Evolutionary conservation across 805 yeast genomes (phyloP), one percentile per base, ranked within the genome.

Genomic region (Ogataea saltuana): DNA sequence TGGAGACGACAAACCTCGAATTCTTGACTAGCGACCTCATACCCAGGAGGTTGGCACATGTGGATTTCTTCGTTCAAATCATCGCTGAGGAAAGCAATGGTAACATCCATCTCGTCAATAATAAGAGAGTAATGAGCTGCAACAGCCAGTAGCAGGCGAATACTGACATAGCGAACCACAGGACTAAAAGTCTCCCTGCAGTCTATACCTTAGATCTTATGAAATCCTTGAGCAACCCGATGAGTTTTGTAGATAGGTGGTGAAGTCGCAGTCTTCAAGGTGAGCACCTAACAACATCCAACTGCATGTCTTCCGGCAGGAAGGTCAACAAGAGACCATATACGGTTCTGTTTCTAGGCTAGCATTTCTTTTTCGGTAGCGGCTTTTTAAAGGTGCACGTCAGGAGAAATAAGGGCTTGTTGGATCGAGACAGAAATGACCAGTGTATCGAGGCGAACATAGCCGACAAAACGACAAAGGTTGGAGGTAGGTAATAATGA

Each of bases 281-380:
- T 33, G 20, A 20, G 22, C 13, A 33, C 37, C 20, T 20, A 33
- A 17, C 37, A 20, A 33, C 37, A 33, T 13, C 37, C 37, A 22
- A 33, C 37, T 15, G 37, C 29, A 15, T 20, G 17, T 9, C 29
- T 17, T 13, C 37, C 37, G n/a, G 19, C 17, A 20, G 17, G 29
- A 4, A 33, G 19, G n/a, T 33, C 37, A 6, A 33, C 37, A 15
- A 33, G 12, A 5, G 27, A 4, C 37, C 27, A 20, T n/a, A 18
- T 33, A 12, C 22, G 37, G 22, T 33, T 33, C 20, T 33, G 22
- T 6, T 33, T 13, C 9, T 33, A 28, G 22, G 19, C 27, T 4
- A 22, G 27, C 29, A 22, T 33, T 16, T 33, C 29, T 4, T 15
- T 10, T 10, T 20, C 28, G 11, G 29, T 20, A 20, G 37, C 37